Base-by-base conservation (phyloP, 116 monocot species). In the Papilionanthe hybrid region DNA sequence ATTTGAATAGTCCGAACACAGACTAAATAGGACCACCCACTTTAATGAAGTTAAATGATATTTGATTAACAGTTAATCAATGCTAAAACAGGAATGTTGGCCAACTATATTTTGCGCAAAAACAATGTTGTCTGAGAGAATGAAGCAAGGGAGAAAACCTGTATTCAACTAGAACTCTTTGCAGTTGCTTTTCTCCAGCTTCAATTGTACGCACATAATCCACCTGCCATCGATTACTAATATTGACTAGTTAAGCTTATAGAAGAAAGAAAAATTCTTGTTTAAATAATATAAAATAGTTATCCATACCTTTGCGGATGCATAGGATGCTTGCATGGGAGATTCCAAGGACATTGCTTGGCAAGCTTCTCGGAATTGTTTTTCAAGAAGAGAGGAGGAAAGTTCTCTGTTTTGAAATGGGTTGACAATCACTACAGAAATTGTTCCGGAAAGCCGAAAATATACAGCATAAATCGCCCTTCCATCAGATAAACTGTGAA, bases 321-420 rank as follows among this genome's bases (percentile, higher is more conserved):
- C 72, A 67, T 58, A 71, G 74, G 37, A 88, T 82, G 60, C 81
- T 42, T 53, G 87, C 10, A 77, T 23, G 41, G 23, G 68, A 82
- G 82, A 56, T 73, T 88, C 82, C 12, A 75, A 71, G 60, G 89
- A 84, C 20, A 87, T 72, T 68, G 84, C 68, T 77, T 91, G 92
- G 78, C 91, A 94, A 82, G 94, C 91, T 85, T 94, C 94, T 49
- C 87, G 96, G 48, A 87, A 97, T 87, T 88, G 94, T 80, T 88
- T 97, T 17, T 97, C 96, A 57, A 97, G 86, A 88, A 94, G 77
- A 80, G 92, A 81, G 48, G 90, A 72, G 12, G 96, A 94, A 42
- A 97, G 32, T 77, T 97, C 96, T 81, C 83, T 97, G 73, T 97
- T 97, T 78, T 86, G 91, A 79, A 91, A 94, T 69, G 96, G 91